Evolutionary conservation across 176 grass and related monocot species (phyloP).

Genomic region (Cenchrus purpureus): DNA sequence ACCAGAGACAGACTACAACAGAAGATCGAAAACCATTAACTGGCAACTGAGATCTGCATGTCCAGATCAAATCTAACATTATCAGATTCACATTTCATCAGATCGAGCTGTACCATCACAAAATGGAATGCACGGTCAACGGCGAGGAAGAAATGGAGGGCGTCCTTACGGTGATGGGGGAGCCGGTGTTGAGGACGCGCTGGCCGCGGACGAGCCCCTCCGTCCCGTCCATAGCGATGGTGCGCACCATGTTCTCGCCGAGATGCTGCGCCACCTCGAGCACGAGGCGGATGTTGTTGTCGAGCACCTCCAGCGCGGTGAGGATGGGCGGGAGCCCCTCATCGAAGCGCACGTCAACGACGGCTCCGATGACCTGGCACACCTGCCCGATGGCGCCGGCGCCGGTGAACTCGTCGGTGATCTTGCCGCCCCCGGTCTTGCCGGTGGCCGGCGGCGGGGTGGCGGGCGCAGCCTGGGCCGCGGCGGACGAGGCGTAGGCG

Average conservation of each 20-base stretch:
- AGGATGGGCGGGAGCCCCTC: conserved; percentile 95
- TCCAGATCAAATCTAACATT: conserved; percentile 15
- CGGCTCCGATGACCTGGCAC: conserved; percentile 97
- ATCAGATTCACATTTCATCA: conserved; percentile 36
- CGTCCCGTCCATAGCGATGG: conserved; percentile 98
- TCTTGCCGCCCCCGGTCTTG: conserved; percentile 62
- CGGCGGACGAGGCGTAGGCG: conserved; percentile 63
- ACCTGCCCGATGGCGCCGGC: conserved; percentile 89
- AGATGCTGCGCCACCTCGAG: conserved; percentile 97
- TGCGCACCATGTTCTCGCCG: conserved; percentile 93
- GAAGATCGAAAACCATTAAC: neutral
- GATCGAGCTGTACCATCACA: conserved; percentile 20
- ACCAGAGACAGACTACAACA: neutral
- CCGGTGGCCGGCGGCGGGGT: conserved; percentile 24
- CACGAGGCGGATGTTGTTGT: conserved; percentile 91
- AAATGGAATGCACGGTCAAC: conserved; percentile 27
- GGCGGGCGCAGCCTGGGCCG: conserved; percentile 34
- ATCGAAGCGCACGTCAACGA: conserved; percentile 90
- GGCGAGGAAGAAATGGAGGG: neutral
- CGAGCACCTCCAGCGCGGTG: conserved; percentile 96
- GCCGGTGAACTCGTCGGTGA: conserved; percentile 97
- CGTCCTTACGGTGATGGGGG: conserved; percentile 85
- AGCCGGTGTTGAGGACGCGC: conserved; percentile 95
- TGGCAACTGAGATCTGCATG: neutral
- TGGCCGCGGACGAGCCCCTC: conserved; percentile 97